Evolutionary conservation across 352 stramenopile species (phyloP).

Genomic region (Thalassiosira ordinaria): DNA sequence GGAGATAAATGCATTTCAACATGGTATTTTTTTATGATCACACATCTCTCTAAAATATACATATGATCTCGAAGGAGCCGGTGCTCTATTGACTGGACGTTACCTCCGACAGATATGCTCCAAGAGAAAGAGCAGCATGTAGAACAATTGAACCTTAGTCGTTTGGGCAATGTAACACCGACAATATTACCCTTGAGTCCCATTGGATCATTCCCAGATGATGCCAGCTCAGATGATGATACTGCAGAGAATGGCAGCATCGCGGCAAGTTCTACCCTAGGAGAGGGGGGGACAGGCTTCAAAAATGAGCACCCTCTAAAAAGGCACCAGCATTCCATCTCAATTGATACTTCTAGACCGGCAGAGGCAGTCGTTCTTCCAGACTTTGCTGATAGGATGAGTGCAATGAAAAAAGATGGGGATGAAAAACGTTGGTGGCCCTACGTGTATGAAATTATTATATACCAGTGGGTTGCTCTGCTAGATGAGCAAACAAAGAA

Average conservation of each 20-base stretch:
- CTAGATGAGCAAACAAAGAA: slow-evolving; percentile 76
- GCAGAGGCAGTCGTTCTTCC: slow-evolving; percentile 38
- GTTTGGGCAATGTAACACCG: slow-evolving; percentile 10
- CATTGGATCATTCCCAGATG: slow-evolving; percentile 49
- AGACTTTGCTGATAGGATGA: slow-evolving; percentile 69
- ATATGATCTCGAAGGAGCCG: too few relatives aligned
- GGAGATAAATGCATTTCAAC: too few relatives aligned
- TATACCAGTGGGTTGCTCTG: slow-evolving; percentile 85
- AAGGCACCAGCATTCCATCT: slow-evolving; percentile 15
- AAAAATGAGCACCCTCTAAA: slow-evolving; percentile 55
- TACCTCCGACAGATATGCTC: slow-evolving; percentile 65
- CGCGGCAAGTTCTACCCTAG: slow-evolving; percentile 27
- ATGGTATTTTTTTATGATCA: too few relatives aligned
- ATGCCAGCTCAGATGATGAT: slow-evolving; percentile 62
- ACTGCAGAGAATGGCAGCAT: slow-evolving; percentile 25
- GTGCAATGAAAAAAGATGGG: slow-evolving; percentile 59
- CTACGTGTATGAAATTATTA: slow-evolving; percentile 87
- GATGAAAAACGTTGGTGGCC: slow-evolving; percentile 79
- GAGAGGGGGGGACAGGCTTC: slow-evolving; percentile 18
- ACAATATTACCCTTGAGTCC: slow-evolving; percentile 48
- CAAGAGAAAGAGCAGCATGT: slow-evolving; percentile 68
- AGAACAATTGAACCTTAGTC: slow-evolving; percentile 55
- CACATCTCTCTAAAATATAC: too few relatives aligned
- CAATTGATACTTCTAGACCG: slow-evolving; percentile 23
- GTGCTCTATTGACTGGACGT: slow-evolving; percentile 86